These are phyloP conservation scores for Hericium coralloides DNA, from an alignment of 768 basidiomycete species.

Conservation along the genomic window DNA sequence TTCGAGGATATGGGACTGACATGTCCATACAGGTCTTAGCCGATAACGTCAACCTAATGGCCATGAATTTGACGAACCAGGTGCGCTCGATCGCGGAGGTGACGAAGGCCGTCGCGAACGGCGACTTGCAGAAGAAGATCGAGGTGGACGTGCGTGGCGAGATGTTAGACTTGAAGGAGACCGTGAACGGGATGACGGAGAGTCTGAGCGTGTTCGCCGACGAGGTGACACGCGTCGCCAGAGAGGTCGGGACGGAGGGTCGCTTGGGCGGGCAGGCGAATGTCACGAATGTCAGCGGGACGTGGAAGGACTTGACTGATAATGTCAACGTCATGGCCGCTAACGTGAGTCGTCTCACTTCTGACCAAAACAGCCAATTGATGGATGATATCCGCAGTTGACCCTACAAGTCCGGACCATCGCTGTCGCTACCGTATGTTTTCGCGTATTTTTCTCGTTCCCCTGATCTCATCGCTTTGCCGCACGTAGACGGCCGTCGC, in stretches of 20 bases:
- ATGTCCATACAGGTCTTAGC: constrained; percentile 38
- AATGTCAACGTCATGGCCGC: constrained; percentile 95
- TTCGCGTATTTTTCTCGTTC: constrained; percentile 18
- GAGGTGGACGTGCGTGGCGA: constrained; percentile 88
- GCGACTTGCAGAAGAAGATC: constrained; percentile 91
- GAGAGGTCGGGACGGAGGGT: constrained; percentile 97
- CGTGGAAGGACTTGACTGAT: constrained; percentile 94
- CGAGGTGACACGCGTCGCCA: constrained; percentile 79
- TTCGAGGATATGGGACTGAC: neutral
- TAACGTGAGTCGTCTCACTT: constrained; percentile 45
- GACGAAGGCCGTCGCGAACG: constrained; percentile 90
- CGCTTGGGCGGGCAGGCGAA: constrained; percentile 89
- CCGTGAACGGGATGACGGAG: constrained; percentile 94
- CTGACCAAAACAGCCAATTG: neutral
- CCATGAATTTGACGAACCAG: constrained; percentile 85
- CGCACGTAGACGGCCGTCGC: constrained; percentile 74
- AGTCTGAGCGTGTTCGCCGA: constrained; percentile 78
- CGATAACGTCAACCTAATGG: constrained; percentile 85
- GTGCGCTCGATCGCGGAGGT: constrained; percentile 90
- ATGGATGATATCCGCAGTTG: constrained; percentile 36
- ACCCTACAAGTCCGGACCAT: constrained; percentile 92
- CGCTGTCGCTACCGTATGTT: constrained; percentile 72
- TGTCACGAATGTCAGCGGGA: constrained; percentile 91
- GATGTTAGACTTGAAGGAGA: constrained; percentile 84
- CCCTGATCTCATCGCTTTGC: neutral